Percentiles rank a stretch among this genome's conserved stretches.
These are phyloP conservation scores for Starmerella sirachaensis DNA, from an alignment of 805 yeast species.

Conservation along the genomic window DNA sequence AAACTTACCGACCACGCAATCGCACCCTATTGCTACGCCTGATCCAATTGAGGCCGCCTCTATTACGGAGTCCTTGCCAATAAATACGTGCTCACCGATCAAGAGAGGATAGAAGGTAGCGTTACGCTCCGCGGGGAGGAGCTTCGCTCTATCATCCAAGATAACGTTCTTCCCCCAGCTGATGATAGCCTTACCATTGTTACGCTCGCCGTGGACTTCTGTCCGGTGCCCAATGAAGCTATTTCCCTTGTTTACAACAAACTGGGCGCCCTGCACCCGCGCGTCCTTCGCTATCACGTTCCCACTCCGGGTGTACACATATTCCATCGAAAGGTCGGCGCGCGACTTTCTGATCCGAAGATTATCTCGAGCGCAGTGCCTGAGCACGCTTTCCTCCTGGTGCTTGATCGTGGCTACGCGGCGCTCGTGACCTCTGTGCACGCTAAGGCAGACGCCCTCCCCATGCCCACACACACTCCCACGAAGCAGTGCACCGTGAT, in stretches of 20 bases:
- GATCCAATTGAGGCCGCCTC: conserved; percentile 33
- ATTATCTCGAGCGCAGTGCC: too few relatives aligned
- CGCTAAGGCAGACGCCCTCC: too few relatives aligned
- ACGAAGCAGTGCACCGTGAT: too few relatives aligned
- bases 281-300: conserved; percentile 21
- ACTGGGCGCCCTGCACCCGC: conserved; percentile 28
- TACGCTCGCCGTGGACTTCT: conserved; percentile 29
- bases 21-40: conserved; percentile 28
- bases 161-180: conserved; percentile 30
- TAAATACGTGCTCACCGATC: conserved; percentile 30
- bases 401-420: too few relatives aligned
- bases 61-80: conserved; percentile 26
- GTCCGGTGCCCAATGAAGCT: conserved; percentile 27
- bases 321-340: conserved; percentile 13
- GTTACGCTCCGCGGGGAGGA: conserved; percentile 28
- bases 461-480: too few relatives aligned
- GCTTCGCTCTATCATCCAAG: conserved; percentile 20
- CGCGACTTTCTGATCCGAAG: too few relatives aligned
- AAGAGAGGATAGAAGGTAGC: conserved; percentile 27
- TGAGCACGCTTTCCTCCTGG: too few relatives aligned
- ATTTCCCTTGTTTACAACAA: conserved; percentile 31
- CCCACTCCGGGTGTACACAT: conserved; percentile 13
- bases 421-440: too few relatives aligned
- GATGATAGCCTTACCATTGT: conserved; percentile 26
- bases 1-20: conserved; percentile 28